Conservation (phyloP, 208 protist genomes). For the Crithidia sp. region DNA sequence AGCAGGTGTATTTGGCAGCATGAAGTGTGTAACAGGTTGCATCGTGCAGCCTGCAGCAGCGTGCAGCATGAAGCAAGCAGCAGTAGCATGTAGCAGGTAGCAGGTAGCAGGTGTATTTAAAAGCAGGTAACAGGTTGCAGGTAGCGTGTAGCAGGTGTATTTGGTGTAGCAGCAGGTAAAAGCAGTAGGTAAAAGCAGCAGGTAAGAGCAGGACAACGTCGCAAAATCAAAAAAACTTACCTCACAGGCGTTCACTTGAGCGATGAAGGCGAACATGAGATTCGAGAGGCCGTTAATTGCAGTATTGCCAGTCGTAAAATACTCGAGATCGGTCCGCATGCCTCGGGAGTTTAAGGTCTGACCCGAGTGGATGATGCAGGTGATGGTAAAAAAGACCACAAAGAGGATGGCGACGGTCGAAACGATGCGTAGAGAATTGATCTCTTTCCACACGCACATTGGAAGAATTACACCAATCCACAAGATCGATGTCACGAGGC, state of each 20-base stretch:
- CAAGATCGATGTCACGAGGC: conserved; percentile 53
- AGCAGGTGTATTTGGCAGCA: no score
- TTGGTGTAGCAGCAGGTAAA: no score
- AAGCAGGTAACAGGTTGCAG: no score
- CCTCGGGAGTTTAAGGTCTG: conserved; percentile 30
- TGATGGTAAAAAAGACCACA: conserved; percentile 76
- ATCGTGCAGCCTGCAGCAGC: no score
- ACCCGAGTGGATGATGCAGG: conserved; percentile 54
- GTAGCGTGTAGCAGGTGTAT: no score
- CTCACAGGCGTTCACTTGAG: conserved; percentile 73
- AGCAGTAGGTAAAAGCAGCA: no score
- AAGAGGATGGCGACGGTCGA: conserved; percentile 71
- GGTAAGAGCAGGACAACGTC: no score
- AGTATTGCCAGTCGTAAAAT: conserved; percentile 53
- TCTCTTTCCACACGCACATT: conserved; percentile 69
- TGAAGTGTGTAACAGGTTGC: no score
- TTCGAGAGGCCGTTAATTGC: conserved; percentile 66
- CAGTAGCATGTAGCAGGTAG: no score
- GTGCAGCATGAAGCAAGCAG: no score
- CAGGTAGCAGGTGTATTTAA: no score
- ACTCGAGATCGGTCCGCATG: conserved; percentile 44
- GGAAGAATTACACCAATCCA: conserved; percentile 75
- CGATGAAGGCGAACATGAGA: conserved; percentile 71
- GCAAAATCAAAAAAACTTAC: conserved; percentile 53
- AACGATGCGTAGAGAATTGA: conserved; percentile 80